phyloP scores from a whole-genome alignment of 2,329 filamentous ascomycete species.

The Cryphonectria carpinicola region DNA sequence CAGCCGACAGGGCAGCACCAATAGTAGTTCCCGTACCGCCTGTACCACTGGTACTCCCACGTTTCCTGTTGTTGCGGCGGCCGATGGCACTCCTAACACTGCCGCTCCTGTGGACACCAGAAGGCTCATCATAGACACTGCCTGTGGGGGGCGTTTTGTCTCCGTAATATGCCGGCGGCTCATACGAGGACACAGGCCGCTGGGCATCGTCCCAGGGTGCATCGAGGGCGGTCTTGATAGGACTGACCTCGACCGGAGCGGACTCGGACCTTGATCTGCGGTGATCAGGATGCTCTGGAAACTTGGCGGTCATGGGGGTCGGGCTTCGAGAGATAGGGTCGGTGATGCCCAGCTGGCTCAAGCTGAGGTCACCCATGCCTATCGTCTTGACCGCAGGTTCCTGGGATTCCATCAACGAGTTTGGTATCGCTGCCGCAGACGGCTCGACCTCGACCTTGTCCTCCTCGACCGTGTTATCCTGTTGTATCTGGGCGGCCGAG shows the following conservation, averaged over 20 bases:
- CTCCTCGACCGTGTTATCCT: conserved; percentile 35
- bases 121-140: conserved; percentile 67
- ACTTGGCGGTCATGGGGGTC: conserved; percentile 61
- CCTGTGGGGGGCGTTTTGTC: conserved; percentile 69
- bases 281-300: conserved; percentile 51
- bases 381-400: conserved; percentile 86
- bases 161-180: conserved; percentile 49
- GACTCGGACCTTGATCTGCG: conserved; percentile 59
- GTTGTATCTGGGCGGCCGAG: conserved; percentile 12
- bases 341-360: conserved; percentile 83
- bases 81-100: conserved; percentile 68
- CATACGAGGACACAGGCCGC: conserved; percentile 55
- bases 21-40: conserved; percentile 65
- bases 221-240: conserved; percentile 38
- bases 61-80: conserved; percentile 62
- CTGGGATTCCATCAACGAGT: conserved; percentile 56
- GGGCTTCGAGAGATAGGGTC: conserved; percentile 59
- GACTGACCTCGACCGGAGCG: conserved; percentile 54
- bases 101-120: conserved; percentile 62
- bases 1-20: conserved; percentile 72
- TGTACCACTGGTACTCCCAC: conserved; percentile 69
- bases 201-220: conserved; percentile 42
- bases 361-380: conserved; percentile 83
- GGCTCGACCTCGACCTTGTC: conserved; percentile 50
- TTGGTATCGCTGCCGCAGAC: conserved; percentile 45